phyloP scores from a whole-genome alignment of 2,329 filamentous ascomycete genomes.

The Neonectria sp. region DNA sequence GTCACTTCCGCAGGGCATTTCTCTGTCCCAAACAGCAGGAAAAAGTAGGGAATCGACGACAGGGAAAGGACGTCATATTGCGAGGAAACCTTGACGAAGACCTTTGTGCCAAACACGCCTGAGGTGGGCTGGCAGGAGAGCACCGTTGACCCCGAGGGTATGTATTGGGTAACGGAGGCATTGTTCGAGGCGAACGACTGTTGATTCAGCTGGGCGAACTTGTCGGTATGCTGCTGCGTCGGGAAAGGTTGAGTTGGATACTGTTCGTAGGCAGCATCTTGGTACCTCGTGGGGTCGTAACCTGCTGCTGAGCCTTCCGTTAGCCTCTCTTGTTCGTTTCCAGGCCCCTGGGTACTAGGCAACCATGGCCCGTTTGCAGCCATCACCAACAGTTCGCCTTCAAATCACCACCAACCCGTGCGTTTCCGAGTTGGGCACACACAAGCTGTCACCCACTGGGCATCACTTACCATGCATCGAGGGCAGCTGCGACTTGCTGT shows the following conservation, averaged over 20 bases:
- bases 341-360: too few relatives aligned
- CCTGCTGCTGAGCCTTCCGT: conserved; percentile 55
- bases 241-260: conserved; percentile 65
- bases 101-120: conserved; percentile 78
- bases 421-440: conserved; percentile 40
- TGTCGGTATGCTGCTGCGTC: conserved; percentile 65
- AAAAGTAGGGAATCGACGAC: conserved; percentile 71
- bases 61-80: conserved; percentile 79
- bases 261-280: conserved; percentile 68
- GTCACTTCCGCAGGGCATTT: conserved; percentile 74
- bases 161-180: conserved; percentile 75
- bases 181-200: conserved; percentile 73
- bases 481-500: conserved; percentile 84
- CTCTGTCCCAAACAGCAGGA: conserved; percentile 83
- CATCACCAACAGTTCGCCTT: neutral
- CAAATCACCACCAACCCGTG: neutral
- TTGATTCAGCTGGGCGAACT: conserved; percentile 68
- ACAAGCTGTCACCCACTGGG: neutral
- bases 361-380: neutral
- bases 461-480: conserved; percentile 84
- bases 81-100: conserved; percentile 82
- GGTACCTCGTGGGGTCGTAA: conserved; percentile 74
- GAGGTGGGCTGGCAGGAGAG: conserved; percentile 78
- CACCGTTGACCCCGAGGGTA: conserved; percentile 73
- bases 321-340: conserved; percentile 22